Conservation (phyloP, 495 filamentous ascomycete species). For the Penicillium coprophilum region DNA sequence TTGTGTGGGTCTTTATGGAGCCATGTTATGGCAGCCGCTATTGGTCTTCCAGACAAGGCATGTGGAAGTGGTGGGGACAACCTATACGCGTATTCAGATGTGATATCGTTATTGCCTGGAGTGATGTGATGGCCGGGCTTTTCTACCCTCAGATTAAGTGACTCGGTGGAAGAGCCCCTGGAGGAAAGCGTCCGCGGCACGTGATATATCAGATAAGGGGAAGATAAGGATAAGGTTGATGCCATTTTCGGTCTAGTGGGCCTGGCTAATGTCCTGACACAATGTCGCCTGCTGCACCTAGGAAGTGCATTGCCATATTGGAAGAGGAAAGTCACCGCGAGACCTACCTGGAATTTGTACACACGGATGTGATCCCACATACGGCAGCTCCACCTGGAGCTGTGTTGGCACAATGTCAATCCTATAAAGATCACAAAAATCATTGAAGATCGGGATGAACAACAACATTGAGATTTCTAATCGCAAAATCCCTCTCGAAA, state of each 20-base stretch:
- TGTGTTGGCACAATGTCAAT: background rate
- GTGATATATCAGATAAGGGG: constrained; percentile 1
- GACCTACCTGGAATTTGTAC: background rate
- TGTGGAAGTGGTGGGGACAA: too few relatives aligned
- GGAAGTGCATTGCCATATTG: background rate
- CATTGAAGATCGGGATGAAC: background rate
- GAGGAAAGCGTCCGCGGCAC: constrained; percentile 7
- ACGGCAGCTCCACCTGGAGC: background rate
- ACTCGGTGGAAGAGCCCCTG: background rate
- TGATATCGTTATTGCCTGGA: too few relatives aligned
- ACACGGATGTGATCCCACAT: background rate
- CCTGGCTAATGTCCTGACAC: background rate
- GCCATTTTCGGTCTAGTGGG: background rate
- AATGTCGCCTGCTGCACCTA: background rate
- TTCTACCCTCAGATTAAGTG: too few relatives aligned
- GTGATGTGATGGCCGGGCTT: too few relatives aligned
- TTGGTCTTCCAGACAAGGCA: too few relatives aligned
- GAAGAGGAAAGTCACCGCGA: constrained; percentile 3
- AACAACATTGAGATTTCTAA: background rate
- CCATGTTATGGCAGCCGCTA: too few relatives aligned
- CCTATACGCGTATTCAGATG: too few relatives aligned
- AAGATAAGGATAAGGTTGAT: background rate
- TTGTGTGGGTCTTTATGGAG: too few relatives aligned
- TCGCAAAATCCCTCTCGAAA: background rate
- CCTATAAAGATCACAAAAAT: constrained; percentile 4